Conservation (phyloP, 1,139 yeast species). For the Sugiyamaella pinicola region DNA sequence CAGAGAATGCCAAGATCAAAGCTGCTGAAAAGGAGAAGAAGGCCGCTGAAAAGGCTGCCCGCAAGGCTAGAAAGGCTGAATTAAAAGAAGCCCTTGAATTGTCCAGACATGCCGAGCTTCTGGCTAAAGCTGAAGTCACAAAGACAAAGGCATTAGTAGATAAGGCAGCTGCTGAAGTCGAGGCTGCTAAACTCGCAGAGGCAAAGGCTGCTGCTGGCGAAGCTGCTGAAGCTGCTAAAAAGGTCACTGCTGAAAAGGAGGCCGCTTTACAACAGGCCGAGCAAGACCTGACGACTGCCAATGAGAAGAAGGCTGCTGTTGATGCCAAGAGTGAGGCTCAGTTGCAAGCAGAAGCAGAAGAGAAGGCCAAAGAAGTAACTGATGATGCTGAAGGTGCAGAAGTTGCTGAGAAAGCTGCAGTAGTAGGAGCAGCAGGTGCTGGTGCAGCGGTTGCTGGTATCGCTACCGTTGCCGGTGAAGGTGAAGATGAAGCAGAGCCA, state of each 20-base stretch:
- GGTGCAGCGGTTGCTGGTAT: conserved; percentile 17
- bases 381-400: conserved; percentile 20
- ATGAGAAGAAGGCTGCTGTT: conserved; percentile 48
- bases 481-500: conserved; percentile 7
- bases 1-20: conserved; percentile 23
- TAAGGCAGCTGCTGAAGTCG: conserved; percentile 35
- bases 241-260: conserved; percentile 19
- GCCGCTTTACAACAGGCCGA: conserved; percentile 24
- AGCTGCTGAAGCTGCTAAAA: conserved; percentile 21
- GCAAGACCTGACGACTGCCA: conserved; percentile 17
- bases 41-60: conserved; percentile 29
- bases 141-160: conserved; percentile 34
- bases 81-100: conserved; percentile 34
- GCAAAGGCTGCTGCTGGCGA: conserved; percentile 17
- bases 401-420: conserved; percentile 11
- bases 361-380: no score
- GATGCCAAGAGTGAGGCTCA: conserved; percentile 43
- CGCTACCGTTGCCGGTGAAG: conserved; percentile 15
- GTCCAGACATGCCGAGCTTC: conserved; percentile 34
- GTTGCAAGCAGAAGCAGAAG: conserved; percentile 47
- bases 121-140: conserved; percentile 36
- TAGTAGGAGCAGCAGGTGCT: conserved; percentile 11
- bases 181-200: conserved; percentile 37
- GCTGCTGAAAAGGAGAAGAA: conserved; percentile 26
- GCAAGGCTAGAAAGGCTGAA: conserved; percentile 28